Evolutionary conservation across 495 filamentous ascomycete genomes (phyloP).

Genomic region (Lichina pygmaea): DNA sequence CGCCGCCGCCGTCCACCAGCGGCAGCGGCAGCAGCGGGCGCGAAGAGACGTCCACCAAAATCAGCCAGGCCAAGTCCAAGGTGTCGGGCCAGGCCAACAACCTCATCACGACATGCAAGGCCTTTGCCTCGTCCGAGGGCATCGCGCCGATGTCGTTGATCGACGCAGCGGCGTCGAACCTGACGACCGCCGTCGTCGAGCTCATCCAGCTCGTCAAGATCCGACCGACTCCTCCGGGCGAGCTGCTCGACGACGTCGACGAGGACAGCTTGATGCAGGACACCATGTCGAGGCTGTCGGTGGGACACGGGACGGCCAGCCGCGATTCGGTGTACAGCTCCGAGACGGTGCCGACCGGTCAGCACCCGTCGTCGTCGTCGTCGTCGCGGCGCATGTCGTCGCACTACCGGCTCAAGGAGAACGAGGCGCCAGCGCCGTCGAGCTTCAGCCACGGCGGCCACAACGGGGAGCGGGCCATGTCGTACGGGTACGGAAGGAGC

Average conservation of each 20-base stretch:
- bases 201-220: constrained; percentile 65
- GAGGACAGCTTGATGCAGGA: constrained; percentile 15
- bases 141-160: constrained; percentile 85
- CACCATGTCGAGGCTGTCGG: constrained; percentile 4
- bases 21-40: constrained; percentile 10
- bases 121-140: constrained; percentile 53
- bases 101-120: constrained; percentile 78
- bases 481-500: constrained; percentile 15
- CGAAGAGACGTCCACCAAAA: constrained; percentile 13
- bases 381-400: too few relatives aligned
- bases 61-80: constrained; percentile 39
- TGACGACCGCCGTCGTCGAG: constrained; percentile 65
- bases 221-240: constrained; percentile 39
- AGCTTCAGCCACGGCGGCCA: too few relatives aligned
- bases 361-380: too few relatives aligned
- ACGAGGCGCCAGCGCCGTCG: too few relatives aligned
- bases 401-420: too few relatives aligned
- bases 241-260: constrained; percentile 47
- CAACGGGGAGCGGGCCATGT: constrained; percentile 1
- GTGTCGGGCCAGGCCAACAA: constrained; percentile 87
- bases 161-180: constrained; percentile 84
- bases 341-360: too few relatives aligned
- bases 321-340: constrained; percentile 26
- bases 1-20: constrained; percentile 9
- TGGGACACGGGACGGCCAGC: constrained; percentile 15